A percentile compares a stretch with the other conserved stretches of the same genome.
Conservation (phyloP, 352 stramenopile genomes). For the Halophytophthora polymorphica region DNA sequence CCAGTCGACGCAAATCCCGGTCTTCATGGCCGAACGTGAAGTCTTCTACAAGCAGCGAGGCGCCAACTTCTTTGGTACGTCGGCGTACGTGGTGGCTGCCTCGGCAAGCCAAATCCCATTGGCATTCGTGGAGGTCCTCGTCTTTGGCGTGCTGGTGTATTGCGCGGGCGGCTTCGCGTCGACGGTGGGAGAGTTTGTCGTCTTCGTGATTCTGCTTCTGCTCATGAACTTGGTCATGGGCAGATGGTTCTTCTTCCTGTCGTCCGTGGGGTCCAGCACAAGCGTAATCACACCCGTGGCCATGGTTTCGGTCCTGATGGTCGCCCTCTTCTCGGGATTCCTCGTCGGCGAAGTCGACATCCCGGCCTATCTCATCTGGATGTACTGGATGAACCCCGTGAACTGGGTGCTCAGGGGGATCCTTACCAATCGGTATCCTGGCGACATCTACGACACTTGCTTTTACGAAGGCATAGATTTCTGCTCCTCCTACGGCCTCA, state of each 20-base stretch:
- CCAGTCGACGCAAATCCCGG: slow-evolving; percentile 60
- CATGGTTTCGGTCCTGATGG: slow-evolving; percentile 38
- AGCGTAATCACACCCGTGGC: slow-evolving; percentile 32
- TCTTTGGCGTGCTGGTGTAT: slow-evolving; percentile 81
- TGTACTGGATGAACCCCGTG: slow-evolving; percentile 60
- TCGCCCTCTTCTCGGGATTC: slow-evolving; percentile 50
- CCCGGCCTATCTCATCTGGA: slow-evolving; percentile 41
- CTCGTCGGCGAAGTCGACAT: slow-evolving; percentile 45
- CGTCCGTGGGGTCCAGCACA: slow-evolving; percentile 22
- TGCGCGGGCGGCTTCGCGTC: slow-evolving; percentile 69
- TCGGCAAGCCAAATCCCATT: slow-evolving; percentile 33
- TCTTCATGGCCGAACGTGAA: slow-evolving; percentile 52
- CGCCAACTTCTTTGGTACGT: slow-evolving; percentile 64
- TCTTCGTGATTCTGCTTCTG: slow-evolving; percentile 42
- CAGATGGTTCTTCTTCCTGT: slow-evolving; percentile 49
- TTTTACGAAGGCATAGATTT: slow-evolving; percentile 36
- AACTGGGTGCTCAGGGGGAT: slow-evolving; percentile 39
- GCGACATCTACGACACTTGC: slow-evolving; percentile 21
- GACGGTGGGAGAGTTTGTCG: slow-evolving; percentile 22
- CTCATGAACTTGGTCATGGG: slow-evolving; percentile 44
- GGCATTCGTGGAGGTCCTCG: slow-evolving; percentile 46
- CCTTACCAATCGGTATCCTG: slow-evolving; percentile 40
- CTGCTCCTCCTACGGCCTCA: slow-evolving; percentile 29
- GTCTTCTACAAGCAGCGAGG: slow-evolving; percentile 83
- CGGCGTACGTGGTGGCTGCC: slow-evolving; percentile 59